These are phyloP conservation scores for Fulvia fulva DNA, from an alignment of 2,329 filamentous ascomycete genomes.

Conservation along the genomic window DNA sequence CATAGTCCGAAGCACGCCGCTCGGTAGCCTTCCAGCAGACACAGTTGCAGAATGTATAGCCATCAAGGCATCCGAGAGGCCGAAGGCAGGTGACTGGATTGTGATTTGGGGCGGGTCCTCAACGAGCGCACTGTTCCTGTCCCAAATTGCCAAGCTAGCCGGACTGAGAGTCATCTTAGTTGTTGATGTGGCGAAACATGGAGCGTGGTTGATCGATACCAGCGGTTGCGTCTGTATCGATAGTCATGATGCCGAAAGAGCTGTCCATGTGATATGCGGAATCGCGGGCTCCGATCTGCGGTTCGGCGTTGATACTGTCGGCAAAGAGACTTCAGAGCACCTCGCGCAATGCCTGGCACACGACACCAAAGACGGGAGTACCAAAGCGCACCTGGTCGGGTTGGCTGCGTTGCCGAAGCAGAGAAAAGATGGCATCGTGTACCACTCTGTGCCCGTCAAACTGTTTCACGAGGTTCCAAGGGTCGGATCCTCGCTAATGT, in stretches of 20 bases:
- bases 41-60: constrained; percentile 32
- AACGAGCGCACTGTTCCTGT: constrained; percentile 41
- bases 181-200: constrained; percentile 36
- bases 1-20: constrained; percentile 38
- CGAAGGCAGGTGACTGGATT: constrained; percentile 15
- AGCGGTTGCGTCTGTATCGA: constrained; percentile 16
- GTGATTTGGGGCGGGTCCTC: constrained; percentile 44
- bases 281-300: constrained; percentile 10
- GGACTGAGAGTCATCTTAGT: constrained; percentile 47
- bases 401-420: constrained; percentile 63
- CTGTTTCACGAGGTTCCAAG: constrained; percentile 57
- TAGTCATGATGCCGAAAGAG: constrained; percentile 16
- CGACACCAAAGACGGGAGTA: background rate
- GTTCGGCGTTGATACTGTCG: constrained; percentile 20
- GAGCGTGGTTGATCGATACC: constrained; percentile 15
- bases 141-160: constrained; percentile 37
- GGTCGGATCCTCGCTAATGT: constrained; percentile 14
- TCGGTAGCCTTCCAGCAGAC: constrained; percentile 13
- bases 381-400: constrained; percentile 54
- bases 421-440: constrained; percentile 42
- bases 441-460: constrained; percentile 68
- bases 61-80: constrained; percentile 15
- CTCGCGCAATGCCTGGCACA: constrained; percentile 10
- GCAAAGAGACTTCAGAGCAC: constrained; percentile 15
- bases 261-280: constrained; percentile 14